phyloP scores from a whole-genome alignment of 495 filamentous ascomycete genomes.

The Usnea hakonensis region DNA sequence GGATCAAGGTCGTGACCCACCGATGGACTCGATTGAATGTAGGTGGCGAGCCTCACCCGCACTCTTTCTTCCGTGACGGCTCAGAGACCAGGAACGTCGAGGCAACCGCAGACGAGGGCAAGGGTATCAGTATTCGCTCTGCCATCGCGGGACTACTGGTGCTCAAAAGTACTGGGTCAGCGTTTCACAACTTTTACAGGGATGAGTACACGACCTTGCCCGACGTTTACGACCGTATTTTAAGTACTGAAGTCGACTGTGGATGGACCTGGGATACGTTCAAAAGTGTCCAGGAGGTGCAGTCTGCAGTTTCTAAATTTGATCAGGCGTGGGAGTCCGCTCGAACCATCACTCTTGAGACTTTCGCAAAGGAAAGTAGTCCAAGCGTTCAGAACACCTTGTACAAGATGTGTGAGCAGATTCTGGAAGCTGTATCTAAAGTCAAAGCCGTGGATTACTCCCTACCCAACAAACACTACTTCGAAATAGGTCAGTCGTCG shows the following conservation, averaged over 20 bases:
- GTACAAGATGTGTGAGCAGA: slow-evolving; percentile 95
- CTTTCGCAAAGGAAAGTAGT: slow-evolving; percentile 84
- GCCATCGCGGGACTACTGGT: slow-evolving; percentile 70
- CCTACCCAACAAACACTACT: slow-evolving; percentile 97
- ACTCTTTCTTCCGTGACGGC: slow-evolving; percentile 89
- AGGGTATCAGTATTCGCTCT: slow-evolving; percentile 65
- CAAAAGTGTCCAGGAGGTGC: slow-evolving; percentile 57
- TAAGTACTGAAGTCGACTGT: slow-evolving; percentile 85
- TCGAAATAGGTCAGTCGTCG: slow-evolving; percentile 74
- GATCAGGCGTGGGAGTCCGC: slow-evolving; percentile 69
- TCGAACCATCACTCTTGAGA: slow-evolving; percentile 75
- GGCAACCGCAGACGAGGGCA: slow-evolving; percentile 44
- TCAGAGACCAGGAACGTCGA: slow-evolving; percentile 75
- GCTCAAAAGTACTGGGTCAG: slow-evolving; percentile 94
- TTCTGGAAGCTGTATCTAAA: slow-evolving; percentile 65
- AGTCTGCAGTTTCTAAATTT: slow-evolving; percentile 56
- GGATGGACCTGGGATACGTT: slow-evolving; percentile 79
- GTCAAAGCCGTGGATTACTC: slow-evolving; percentile 70
- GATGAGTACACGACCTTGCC: slow-evolving; percentile 87
- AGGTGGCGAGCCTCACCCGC: slow-evolving; percentile 88
- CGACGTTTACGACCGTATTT: slow-evolving; percentile 89
- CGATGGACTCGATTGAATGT: slow-evolving; percentile 86
- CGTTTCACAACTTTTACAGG: slow-evolving; percentile 87
- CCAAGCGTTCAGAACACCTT: slow-evolving; percentile 94
- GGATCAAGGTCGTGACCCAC: slow-evolving; percentile 75